Evolutionary conservation across 2,329 filamentous ascomycete species (phyloP), one percentile per base, ranked within the genome.

Genomic region (Cordyceps fumosorosea): DNA sequence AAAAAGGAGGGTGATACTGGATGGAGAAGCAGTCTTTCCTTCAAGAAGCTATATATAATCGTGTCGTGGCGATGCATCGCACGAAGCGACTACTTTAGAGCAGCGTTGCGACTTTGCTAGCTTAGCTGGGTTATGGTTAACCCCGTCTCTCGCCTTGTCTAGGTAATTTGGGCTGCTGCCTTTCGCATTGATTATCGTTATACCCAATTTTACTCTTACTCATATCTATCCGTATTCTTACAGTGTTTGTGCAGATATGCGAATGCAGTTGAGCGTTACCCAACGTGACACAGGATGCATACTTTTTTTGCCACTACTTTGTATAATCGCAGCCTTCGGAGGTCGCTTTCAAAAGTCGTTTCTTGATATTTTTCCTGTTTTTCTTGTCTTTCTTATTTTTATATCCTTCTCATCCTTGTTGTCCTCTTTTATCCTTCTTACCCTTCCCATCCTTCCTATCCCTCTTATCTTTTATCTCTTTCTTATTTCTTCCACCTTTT

Each of bases 191-290:
- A 55, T 47, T 12, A 54, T 52, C 54, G 50, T 54, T 55, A 55
- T 60, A 60, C 58, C 58, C 58, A 55, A 53, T 52, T 24, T 52
- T n/a, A 18, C 44, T 47, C n/a, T 47, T 60, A 34, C 26, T 29
- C 29, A 55, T 16, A 24, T 26, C n/a, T 37, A 29, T 29, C 14
- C 11, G 2, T 52, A 40, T 37, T 20, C 5, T n/a, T 34, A 37
- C 32, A 10, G 11, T 14, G 7, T 22, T 14, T 37, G 22, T 34
- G 18, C 48, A 55, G 24, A 5, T 16, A 20, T 5, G 29, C 32
- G 16, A 26, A 2, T 16, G 54, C 40, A 22, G 7, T 34, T 22
- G 24, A 45, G 40, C 3, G 26, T 18, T 47, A 12, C 14, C 3
- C 7, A 47, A 47, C 40, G 7, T 26, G 34, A 42, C 14, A 18